Conservation (phyloP, 352 stramenopile species). For the Pythium phragmitis region DNA sequence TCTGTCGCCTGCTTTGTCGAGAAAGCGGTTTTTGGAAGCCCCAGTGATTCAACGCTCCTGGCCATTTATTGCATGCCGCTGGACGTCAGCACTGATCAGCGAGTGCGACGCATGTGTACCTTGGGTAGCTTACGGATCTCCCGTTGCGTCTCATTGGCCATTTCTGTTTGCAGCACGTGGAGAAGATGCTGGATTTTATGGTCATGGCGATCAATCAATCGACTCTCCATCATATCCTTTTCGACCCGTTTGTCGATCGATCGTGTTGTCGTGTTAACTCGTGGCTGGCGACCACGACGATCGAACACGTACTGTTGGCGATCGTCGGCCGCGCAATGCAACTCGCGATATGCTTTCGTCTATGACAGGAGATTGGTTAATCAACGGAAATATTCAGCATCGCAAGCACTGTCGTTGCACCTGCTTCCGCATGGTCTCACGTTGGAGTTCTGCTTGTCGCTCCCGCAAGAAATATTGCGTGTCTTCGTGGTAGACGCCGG, state of each 20-base stretch:
- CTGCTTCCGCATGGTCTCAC: slow-evolving; percentile 7
- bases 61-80: not conserved
- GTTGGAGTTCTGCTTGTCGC: slow-evolving; percentile 12
- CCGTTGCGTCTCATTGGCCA: slow-evolving; percentile 52
- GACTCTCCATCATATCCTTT: slow-evolving; percentile 7
- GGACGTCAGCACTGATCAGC: not conserved
- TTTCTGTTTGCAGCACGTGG: slow-evolving; percentile 56
- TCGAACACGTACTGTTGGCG: slow-evolving; percentile 51
- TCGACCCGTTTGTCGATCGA: slow-evolving; percentile 3
- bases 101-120: not conserved
- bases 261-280: not conserved
- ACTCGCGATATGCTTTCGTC: slow-evolving; percentile 36
- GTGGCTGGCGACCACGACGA: slow-evolving; percentile 27
- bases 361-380: slow-evolving; percentile 16
- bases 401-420: not conserved
- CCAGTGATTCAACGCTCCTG: slow-evolving; percentile 31
- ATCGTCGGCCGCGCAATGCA: slow-evolving; percentile 50
- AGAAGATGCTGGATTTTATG: slow-evolving; percentile 61
- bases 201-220: slow-evolving; percentile 47
- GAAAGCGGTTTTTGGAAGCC: slow-evolving; percentile 26
- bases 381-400: not conserved
- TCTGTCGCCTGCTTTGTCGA: slow-evolving; percentile 33
- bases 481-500: slow-evolving; percentile 22
- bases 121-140: slow-evolving; percentile 48
- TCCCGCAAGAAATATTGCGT: slow-evolving; percentile 22